These are phyloP conservation scores for Ogataea populi-albae DNA, from an alignment of 805 yeast species.

Conservation along the genomic window DNA sequence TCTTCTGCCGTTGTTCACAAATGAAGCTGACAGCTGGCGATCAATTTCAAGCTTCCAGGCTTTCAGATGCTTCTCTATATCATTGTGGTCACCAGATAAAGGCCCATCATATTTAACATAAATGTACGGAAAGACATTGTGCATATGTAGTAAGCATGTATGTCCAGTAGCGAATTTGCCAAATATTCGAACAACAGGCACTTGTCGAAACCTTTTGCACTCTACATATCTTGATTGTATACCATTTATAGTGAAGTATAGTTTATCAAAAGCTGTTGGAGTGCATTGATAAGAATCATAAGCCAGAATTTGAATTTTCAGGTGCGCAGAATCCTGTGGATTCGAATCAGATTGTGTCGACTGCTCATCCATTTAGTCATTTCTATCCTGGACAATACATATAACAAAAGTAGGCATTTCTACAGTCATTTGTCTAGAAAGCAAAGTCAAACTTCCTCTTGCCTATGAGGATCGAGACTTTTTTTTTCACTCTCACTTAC, in stretches of 20 bases:
- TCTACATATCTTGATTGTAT: constrained; percentile 9
- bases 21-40: constrained; percentile 37
- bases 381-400: too few relatives aligned
- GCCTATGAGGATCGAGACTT: too few relatives aligned
- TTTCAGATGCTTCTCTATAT: constrained; percentile 35
- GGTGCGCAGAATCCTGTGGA: constrained; percentile 9
- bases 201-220: constrained; percentile 38
- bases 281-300: constrained; percentile 63
- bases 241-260: constrained; percentile 31
- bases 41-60: constrained; percentile 46
- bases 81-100: constrained; percentile 16
- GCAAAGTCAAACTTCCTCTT: too few relatives aligned
- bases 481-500: too few relatives aligned
- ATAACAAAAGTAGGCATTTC: too few relatives aligned
- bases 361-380: constrained; percentile 6
- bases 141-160: constrained; percentile 66
- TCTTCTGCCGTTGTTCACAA: constrained; percentile 15
- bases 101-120: constrained; percentile 59
- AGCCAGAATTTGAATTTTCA: constrained; percentile 55
- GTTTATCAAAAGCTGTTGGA: constrained; percentile 55
- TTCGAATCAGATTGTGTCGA: constrained; percentile 10
- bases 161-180: constrained; percentile 66
- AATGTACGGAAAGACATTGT: constrained; percentile 80
- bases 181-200: constrained; percentile 75
- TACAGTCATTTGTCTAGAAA: too few relatives aligned